Conservation (phyloP, 106 monocot species). For the Iris macrosiphon region DNA sequence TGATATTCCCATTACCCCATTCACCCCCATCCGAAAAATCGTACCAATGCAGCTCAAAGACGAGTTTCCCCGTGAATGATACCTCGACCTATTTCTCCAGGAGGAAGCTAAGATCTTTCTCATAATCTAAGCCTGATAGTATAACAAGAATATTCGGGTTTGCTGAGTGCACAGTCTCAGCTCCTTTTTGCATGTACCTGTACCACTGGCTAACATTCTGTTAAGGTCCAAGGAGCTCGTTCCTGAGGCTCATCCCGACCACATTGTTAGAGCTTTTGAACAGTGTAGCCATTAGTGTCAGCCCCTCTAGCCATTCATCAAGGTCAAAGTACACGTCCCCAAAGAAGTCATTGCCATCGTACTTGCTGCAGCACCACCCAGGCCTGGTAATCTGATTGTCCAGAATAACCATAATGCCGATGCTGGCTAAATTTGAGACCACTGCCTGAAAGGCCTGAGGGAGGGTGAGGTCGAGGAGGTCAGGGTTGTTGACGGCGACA, state of each 20-base stretch:
- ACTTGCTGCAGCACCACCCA: constrained; percentile 65
- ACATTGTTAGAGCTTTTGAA: constrained; percentile 33
- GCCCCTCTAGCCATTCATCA: constrained; percentile 41
- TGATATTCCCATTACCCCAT: constrained; percentile 44
- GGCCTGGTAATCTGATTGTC: constrained; percentile 83
- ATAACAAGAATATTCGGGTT: constrained; percentile 61
- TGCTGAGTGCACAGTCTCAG: constrained; percentile 53
- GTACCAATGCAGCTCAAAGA: constrained; percentile 79
- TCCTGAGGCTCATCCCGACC: constrained; percentile 71
- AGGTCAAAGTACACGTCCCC: constrained; percentile 60
- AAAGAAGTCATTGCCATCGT: constrained; percentile 70
- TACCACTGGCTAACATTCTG: constrained; percentile 49
- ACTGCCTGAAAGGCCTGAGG: no score
- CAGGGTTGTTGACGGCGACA: no score
- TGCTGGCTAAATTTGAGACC: constrained; percentile 30
- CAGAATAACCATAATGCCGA: constrained; percentile 66
- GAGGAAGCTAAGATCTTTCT: constrained; percentile 63
- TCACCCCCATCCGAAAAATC: constrained; percentile 37
- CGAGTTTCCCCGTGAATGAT: constrained; percentile 34
- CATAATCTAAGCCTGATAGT: constrained; percentile 56
- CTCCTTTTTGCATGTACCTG: constrained; percentile 66
- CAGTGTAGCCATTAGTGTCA: constrained; percentile 49
- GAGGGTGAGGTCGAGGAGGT: no score
- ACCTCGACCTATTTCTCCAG: constrained; percentile 18
- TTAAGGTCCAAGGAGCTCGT: constrained; percentile 50